Conservation (phyloP, 176 grass and related monocot genomes). For the Elaeis guineensis region DNA sequence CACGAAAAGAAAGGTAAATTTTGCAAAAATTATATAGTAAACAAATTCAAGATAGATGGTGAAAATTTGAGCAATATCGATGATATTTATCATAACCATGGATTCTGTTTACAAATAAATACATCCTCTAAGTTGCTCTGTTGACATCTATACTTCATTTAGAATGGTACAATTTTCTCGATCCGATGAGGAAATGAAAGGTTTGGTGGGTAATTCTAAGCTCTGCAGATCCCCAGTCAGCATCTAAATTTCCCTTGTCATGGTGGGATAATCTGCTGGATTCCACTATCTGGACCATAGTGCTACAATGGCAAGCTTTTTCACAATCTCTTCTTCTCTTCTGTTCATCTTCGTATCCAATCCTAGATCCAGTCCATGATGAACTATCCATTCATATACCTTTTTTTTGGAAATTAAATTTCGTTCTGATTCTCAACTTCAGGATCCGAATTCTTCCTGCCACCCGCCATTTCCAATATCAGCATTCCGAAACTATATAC, state of each 20-base stretch:
- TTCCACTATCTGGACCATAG: conserved; percentile 15
- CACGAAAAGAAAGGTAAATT: too few species aligned
- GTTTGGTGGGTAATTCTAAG: conserved; percentile 5
- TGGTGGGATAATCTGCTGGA: neutral
- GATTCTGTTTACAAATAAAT: too few species aligned
- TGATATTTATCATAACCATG: too few species aligned
- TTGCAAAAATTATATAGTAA: too few species aligned
- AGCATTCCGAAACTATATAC: conserved; percentile 18
- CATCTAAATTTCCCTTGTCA: conserved; percentile 7
- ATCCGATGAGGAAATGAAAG: neutral
- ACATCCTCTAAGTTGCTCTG: too few species aligned
- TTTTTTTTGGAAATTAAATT: neutral
- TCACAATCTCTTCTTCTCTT: neutral
- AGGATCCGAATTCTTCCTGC: neutral
- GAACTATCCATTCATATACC: neutral
- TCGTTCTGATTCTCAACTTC: neutral
- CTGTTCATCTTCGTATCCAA: neutral
- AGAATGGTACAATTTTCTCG: too few species aligned
- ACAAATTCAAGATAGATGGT: too few species aligned
- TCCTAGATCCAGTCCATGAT: neutral
- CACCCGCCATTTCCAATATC: conserved; percentile 8
- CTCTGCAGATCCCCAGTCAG: neutral
- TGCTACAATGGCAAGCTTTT: neutral
- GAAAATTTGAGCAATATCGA: too few species aligned
- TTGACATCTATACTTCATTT: too few species aligned